phyloP scores from a whole-genome alignment of 176 grass and related monocot genomes.

The Melocanna baccifera region DNA sequence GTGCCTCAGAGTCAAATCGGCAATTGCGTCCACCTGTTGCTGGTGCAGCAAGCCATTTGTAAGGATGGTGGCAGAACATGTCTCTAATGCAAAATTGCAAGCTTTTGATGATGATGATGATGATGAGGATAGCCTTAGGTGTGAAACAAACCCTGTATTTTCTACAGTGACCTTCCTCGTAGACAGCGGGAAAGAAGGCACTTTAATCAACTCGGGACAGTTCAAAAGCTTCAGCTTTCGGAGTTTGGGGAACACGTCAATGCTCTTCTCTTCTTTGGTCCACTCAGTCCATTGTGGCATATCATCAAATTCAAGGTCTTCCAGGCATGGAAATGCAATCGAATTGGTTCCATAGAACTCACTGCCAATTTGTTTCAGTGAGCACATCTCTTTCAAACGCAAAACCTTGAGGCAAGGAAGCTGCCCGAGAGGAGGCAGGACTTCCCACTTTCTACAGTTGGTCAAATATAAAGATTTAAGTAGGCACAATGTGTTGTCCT shows the following conservation, averaged over 20 bases:
- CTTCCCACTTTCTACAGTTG: slow-evolving; percentile 57
- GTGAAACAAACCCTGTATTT: slow-evolving; percentile 25
- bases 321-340: slow-evolving; percentile 36
- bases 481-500: neutral
- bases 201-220: slow-evolving; percentile 35
- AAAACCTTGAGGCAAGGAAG: slow-evolving; percentile 48
- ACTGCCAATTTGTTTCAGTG: slow-evolving; percentile 14
- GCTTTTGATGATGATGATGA: slow-evolving; percentile 29
- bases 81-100: slow-evolving; percentile 32
- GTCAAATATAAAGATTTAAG: slow-evolving; percentile 47
- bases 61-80: slow-evolving; percentile 16
- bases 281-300: slow-evolving; percentile 47
- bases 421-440: slow-evolving; percentile 57
- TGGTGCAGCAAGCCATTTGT: slow-evolving; percentile 41
- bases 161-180: slow-evolving; percentile 7
- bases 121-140: slow-evolving; percentile 25
- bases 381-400: slow-evolving; percentile 53
- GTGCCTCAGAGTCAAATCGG: slow-evolving; percentile 35
- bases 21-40: slow-evolving; percentile 29
- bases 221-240: slow-evolving; percentile 37
- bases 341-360: slow-evolving; percentile 37
- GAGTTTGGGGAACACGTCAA: slow-evolving; percentile 22
- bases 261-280: neutral
- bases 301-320: slow-evolving; percentile 51
- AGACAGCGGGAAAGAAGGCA: slow-evolving; percentile 31